A percentile compares a stretch with the other conserved stretches of the same genome.
phyloP scores from a whole-genome alignment of 257 asterid species.

The Plantago major region DNA sequence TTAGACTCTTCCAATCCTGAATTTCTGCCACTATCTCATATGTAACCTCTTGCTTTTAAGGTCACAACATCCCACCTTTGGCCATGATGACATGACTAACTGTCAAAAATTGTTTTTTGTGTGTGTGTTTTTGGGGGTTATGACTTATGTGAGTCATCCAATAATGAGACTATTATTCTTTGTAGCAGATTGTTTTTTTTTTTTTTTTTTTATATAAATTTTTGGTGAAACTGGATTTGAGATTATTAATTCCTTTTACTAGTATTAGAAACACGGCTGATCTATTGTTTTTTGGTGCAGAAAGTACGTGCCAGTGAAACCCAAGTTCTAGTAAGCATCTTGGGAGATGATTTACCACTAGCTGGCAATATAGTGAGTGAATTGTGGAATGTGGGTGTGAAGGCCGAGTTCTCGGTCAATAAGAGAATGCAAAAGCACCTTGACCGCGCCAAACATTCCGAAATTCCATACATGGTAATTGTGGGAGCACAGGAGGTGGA shows the following conservation, averaged over 20 bases:
- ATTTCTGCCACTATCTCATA: too few relatives aligned
- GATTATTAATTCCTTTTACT: not conserved
- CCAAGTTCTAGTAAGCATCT: slow-evolving; percentile 78
- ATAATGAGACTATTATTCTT: too few relatives aligned
- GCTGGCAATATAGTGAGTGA: slow-evolving; percentile 69
- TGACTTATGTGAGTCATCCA: too few relatives aligned
- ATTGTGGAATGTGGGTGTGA: slow-evolving; percentile 67
- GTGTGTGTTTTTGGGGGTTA: too few relatives aligned
- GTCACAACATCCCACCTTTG: too few relatives aligned
- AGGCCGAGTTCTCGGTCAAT: slow-evolving; percentile 62
- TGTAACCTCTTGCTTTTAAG: too few relatives aligned
- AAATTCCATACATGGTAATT: slow-evolving; percentile 75
- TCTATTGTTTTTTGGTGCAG: slow-evolving; percentile 27
- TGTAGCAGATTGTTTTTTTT: not conserved
- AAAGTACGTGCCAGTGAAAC: slow-evolving; percentile 76
- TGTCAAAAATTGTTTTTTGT: too few relatives aligned
- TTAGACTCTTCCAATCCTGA: too few relatives aligned
- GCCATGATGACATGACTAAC: not conserved
- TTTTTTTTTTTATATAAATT: too few relatives aligned
- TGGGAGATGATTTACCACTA: slow-evolving; percentile 60
- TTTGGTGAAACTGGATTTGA: not conserved
- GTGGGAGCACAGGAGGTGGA: slow-evolving; percentile 67
- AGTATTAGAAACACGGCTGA: not conserved
- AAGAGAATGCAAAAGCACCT: slow-evolving; percentile 60
- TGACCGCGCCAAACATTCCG: slow-evolving; percentile 55